phyloP scores from a whole-genome alignment of 1,139 yeast genomes.

The Fermentozyma sake region DNA sequence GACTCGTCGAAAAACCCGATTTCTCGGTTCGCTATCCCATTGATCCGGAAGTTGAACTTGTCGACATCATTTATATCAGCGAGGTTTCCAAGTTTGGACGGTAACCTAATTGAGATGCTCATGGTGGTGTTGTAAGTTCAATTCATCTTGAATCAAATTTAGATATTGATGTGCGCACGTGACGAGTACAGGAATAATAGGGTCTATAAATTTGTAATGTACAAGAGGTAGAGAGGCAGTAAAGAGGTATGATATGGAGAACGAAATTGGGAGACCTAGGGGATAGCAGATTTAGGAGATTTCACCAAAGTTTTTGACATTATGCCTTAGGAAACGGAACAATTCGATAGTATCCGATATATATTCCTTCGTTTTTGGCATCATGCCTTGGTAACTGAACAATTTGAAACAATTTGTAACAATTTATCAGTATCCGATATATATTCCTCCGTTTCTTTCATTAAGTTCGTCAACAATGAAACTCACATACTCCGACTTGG shows the following conservation, averaged over 20 bases:
- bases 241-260: too few relatives aligned
- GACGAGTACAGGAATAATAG: too few relatives aligned
- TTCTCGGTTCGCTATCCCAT: slow-evolving; percentile 4
- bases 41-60: slow-evolving; percentile 3
- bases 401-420: too few relatives aligned
- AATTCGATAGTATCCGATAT: slow-evolving; percentile 33
- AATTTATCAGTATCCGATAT: slow-evolving; percentile 33
- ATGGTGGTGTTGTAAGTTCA: slow-evolving; percentile 4
- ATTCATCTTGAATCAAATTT: slow-evolving; percentile 1
- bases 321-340: too few relatives aligned
- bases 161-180: too few relatives aligned
- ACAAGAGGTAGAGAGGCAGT: too few relatives aligned
- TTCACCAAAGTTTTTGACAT: too few relatives aligned
- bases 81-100: slow-evolving; percentile 3
- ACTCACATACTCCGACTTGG: slow-evolving; percentile 60
- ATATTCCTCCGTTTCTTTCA: slow-evolving; percentile 40
- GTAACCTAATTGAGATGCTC: slow-evolving; percentile 12
- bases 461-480: slow-evolving; percentile 37
- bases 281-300: too few relatives aligned
- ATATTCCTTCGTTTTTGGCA: slow-evolving; percentile 47
- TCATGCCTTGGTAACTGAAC: too few relatives aligned
- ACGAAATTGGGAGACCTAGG: too few relatives aligned
- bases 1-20: slow-evolving; percentile 37
- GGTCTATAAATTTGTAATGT: too few relatives aligned
- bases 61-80: slow-evolving; percentile 1